Percentiles rank a stretch among this genome's conserved stretches.
phyloP scores from a whole-genome alignment of 1,139 yeast genomes.

The Suhomyces bribrorum region DNA sequence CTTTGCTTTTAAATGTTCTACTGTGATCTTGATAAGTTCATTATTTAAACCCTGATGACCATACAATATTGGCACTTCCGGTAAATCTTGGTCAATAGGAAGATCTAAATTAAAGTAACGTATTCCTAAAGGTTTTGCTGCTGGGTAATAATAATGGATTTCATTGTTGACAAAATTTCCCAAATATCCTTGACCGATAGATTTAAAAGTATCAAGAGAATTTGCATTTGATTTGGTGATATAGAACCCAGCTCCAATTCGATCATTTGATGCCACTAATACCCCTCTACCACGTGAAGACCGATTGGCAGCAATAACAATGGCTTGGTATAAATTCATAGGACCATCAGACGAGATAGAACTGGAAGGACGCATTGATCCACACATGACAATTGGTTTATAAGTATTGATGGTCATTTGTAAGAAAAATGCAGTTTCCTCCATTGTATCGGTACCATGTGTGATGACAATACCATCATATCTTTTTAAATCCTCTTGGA shows the following conservation, averaged over 20 bases:
- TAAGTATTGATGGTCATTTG: conserved; percentile 57
- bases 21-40: conserved; percentile 44
- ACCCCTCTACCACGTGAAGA: conserved; percentile 60
- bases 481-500: conserved; percentile 43
- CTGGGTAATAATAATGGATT: conserved; percentile 64
- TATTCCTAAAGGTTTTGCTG: conserved; percentile 58
- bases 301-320: conserved; percentile 56
- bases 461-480: conserved; percentile 64
- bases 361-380: conserved; percentile 73
- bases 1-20: conserved; percentile 42
- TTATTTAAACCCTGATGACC: conserved; percentile 63
- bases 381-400: conserved; percentile 67
- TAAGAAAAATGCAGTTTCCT: conserved; percentile 69
- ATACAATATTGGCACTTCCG: conserved; percentile 54
- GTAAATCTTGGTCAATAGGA: conserved; percentile 27
- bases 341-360: conserved; percentile 73
- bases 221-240: conserved; percentile 72
- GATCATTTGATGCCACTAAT: conserved; percentile 64
- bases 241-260: conserved; percentile 68
- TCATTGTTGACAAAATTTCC: conserved; percentile 70
- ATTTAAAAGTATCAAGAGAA: conserved; percentile 66
- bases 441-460: conserved; percentile 73
- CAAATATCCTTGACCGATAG: conserved; percentile 67
- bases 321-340: conserved; percentile 71
- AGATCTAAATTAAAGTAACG: conserved; percentile 38